These are phyloP conservation scores for Anastatica hierochuntica DNA, from an alignment of 345 rosid species.

Conservation along the genomic window DNA sequence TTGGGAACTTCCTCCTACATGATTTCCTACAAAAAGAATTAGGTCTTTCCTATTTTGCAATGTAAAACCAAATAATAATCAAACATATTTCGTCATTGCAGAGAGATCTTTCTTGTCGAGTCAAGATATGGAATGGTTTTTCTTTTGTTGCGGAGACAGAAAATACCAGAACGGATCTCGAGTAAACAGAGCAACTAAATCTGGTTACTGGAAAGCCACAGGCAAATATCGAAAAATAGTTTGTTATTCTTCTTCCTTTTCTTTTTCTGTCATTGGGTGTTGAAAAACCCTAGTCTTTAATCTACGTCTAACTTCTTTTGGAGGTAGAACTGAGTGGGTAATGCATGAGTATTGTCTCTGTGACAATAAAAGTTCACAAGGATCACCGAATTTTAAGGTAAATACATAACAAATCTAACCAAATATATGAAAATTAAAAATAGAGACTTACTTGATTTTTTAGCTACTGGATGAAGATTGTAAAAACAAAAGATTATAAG, in stretches of 20 bases:
- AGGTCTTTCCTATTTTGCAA: background rate
- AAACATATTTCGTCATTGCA: no score
- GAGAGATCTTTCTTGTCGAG: conserved; percentile 72
- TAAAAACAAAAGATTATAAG: no score
- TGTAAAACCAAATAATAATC: no score
- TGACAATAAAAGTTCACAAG: conserved; percentile 39
- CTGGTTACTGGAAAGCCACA: conserved; percentile 94
- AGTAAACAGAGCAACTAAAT: conserved; percentile 77
- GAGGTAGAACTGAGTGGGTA: conserved; percentile 65
- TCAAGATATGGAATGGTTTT: conserved; percentile 89
- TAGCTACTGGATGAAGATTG: background rate
- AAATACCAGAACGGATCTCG: conserved; percentile 78
- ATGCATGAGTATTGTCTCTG: conserved; percentile 85
- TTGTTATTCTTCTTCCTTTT: conserved; percentile 27
- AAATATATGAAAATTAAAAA: background rate
- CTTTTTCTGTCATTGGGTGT: conserved; percentile 34
- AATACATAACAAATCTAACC: background rate
- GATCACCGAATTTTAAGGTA: conserved; percentile 49
- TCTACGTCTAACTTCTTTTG: conserved; percentile 69
- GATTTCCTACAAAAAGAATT: background rate
- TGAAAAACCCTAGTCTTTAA: conserved; percentile 84
- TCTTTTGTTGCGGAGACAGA: conserved; percentile 75
- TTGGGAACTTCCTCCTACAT: conserved; percentile 50
- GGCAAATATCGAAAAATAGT: conserved; percentile 77
- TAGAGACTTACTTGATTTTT: background rate